phyloP scores from a whole-genome alignment of 176 grass and related monocot species.

The Dactylis glomerata region DNA sequence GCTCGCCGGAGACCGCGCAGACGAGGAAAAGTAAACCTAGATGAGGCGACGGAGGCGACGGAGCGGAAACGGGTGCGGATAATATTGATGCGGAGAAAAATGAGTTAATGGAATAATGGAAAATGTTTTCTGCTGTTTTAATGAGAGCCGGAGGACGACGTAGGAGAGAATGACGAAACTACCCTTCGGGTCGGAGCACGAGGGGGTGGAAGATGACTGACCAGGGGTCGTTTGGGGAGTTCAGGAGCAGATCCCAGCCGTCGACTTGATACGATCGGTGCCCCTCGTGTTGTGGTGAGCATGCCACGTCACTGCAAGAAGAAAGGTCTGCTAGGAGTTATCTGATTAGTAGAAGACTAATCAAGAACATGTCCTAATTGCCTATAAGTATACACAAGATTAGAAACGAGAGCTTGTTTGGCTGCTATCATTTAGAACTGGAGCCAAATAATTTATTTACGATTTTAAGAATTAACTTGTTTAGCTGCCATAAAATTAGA shows the following conservation, averaged over 20 bases:
- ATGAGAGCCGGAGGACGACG: not conserved
- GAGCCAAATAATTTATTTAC: too few species aligned
- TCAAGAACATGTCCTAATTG: too few species aligned
- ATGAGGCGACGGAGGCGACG: not conserved
- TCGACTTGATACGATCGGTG: not conserved
- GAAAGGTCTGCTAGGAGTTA: not conserved
- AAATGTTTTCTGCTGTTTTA: conserved; percentile 11
- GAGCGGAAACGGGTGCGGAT: conserved; percentile 7
- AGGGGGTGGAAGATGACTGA: not conserved
- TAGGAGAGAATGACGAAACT: not conserved
- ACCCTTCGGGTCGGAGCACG: not conserved
- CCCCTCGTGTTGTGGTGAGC: not conserved
- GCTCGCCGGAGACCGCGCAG: not conserved
- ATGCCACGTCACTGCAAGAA: not conserved
- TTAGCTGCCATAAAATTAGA: too few species aligned
- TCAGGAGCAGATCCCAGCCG: not conserved
- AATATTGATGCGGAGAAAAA: conserved; percentile 10
- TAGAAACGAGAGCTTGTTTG: too few species aligned
- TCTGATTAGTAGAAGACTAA: too few species aligned
- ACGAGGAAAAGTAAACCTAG: conserved; percentile 34
- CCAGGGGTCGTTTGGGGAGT: not conserved
- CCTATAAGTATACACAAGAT: too few species aligned
- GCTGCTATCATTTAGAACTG: too few species aligned
- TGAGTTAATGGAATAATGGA: not conserved
- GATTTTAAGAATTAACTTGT: too few species aligned